Conservation (phyloP, 2,329 filamentous ascomycete species). For the Akanthomyces lecanii region DNA sequence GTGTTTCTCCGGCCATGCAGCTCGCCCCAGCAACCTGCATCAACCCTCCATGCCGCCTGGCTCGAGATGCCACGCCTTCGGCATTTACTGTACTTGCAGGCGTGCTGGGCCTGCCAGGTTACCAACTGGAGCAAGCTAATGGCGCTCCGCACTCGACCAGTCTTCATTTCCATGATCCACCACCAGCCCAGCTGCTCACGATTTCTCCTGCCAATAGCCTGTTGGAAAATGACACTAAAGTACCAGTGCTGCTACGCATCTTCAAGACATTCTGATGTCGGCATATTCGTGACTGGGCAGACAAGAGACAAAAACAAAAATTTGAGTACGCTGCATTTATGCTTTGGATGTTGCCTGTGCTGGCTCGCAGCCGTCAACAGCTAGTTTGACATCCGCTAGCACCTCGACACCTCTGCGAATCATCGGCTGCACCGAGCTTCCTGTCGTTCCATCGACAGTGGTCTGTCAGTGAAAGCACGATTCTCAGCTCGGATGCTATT, state of each 20-base stretch:
- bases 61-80: background rate
- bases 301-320: background rate
- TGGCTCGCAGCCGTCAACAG: background rate
- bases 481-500: background rate
- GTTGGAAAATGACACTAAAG: background rate
- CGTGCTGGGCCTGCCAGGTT: background rate
- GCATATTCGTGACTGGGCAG: background rate
- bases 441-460: background rate
- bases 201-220: background rate
- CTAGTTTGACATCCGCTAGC: background rate
- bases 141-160: background rate
- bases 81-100: no score
- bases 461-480: background rate
- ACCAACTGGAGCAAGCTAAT: background rate
- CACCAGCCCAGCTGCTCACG: background rate
- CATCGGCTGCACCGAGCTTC: background rate
- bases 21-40: background rate
- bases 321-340: background rate
- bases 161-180: background rate
- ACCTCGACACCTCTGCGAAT: background rate
- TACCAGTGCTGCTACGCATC: background rate
- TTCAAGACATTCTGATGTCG: slow-evolving; percentile 2
- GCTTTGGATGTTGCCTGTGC: slow-evolving; percentile 1
- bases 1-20: background rate
- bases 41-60: background rate